Evolutionary conservation across 768 basidiomycete species (phyloP), one percentile per base, ranked within the genome.

Genomic region (Tephrocybe sp.): DNA sequence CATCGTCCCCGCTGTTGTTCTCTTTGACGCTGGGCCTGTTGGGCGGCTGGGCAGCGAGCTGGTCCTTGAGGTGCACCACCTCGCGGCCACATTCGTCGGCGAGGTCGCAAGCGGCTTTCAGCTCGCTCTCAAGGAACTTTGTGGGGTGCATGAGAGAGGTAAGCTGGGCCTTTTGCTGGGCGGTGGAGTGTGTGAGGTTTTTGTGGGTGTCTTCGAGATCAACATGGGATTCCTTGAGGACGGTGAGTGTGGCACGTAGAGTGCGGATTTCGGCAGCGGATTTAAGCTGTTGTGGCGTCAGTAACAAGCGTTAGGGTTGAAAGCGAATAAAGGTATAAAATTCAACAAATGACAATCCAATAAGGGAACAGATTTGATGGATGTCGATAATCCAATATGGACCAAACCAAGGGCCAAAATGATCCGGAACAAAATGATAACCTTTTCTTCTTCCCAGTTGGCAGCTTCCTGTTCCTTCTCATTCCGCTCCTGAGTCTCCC

Each of bases 401-500:
- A n/a, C n/a, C n/a, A n/a, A n/a, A n/a, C n/a, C n/a, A n/a, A n/a
- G n/a, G n/a, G n/a, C n/a, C n/a, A n/a, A n/a, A n/a, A n/a, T n/a
- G n/a, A n/a, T n/a, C n/a, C n/a, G n/a, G n/a, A n/a, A n/a, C n/a
- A n/a, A n/a, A n/a, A n/a, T n/a, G 64, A 75, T 36, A 44, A 88
- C 90, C 77, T 84, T 87, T 55, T 85, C 83, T 51, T 79, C 75
- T 3, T 76, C 74, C 45, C 71, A 68, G 30, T 75, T 76, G 3
- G 61, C 65, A 14, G 78, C 71, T 48, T 88, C 81, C 9, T 64
- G 65, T 51, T 88, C 84, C 65, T 81, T 86, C 65, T 85, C 86
- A 51, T 84, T 81, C 20, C 80, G 71, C 54, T 90, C 87, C 32
- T 84, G 80, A 43, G 77, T 72, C 64, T 90, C 89, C 3, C 84